Base-by-base conservation (phyloP, 768 basidiomycete genomes). In the Trametes cinnabarina region DNA sequence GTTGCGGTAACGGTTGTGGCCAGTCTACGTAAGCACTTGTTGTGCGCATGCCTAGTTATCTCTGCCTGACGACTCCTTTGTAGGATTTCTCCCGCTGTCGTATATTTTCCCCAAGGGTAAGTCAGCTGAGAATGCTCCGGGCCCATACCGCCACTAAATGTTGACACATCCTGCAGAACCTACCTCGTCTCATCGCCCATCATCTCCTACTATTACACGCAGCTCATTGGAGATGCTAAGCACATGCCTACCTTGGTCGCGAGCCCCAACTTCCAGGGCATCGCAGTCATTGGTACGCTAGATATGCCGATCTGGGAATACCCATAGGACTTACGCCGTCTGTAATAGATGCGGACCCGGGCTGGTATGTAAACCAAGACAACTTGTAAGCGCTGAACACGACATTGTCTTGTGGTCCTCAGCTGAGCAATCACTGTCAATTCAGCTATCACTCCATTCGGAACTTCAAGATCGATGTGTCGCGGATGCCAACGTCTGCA, bases 201-300 rank as follows among this genome's bases (percentile, higher is more conserved):
- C 30, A 52, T 65, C 28, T 77, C 84, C 0, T 85, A 83, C 69
- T 92, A 91, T 65, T 90, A 90, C 68, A 89, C 87, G 3, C 84
- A 88, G 66, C 74, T 92, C 28, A 85, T 92, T 28, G 90, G 90
- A 34, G 90, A 92, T 68, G 83, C 88, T 3, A 83, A 77, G 65
- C 73, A 73, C 19, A 84, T 81, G 11, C 90, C 90, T 1, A 90
- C 83, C 0, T 74, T 92, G 14, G 75, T 86, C 19, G 90, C 88
- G 0, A 73, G 79, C 20, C 58, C 82, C 15, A 74, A 71, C 32
- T 92, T 92, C 71, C 69, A 71, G 17, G 90, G 88, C 9, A 77
- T 88, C 44, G 89, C 88, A 32, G 83, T 92, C 42, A 87, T 92
- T 51, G 90, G 88, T 90, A 49, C n/a, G n/a, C n/a, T n/a, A n/a